Base-by-base conservation (phyloP, 169 alveolate species). In the Babesia sp. region DNA sequence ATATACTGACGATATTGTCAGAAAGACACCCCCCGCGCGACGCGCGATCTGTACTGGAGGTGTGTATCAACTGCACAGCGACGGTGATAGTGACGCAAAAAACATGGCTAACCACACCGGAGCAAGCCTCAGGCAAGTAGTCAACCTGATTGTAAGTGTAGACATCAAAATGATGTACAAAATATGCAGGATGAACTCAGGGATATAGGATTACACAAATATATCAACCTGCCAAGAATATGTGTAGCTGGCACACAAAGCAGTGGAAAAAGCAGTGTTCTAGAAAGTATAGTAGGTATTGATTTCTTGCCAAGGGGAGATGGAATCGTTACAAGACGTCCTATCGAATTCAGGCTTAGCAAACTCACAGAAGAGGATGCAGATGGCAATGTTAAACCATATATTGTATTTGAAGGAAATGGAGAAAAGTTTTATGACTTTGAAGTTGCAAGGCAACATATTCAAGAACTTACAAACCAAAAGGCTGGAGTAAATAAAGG, bases 251-350 rank as follows among this genome's bases (percentile, higher is more conserved):
- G 96, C 3, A 92, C 96, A 6, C 95, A 92, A 58, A 91, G 96
- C 56, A 88, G 94, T 39, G 96, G 96, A 12, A 90, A 90, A 58
- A 81, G 94, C 93, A 80, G 98, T 22, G 98, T 98, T 5, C 90
- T 98, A 22, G 99, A 98, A 86, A 92, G 98, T 5, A 95, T 98
- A 50, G 99, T 96, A 8, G 99, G 99, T 8, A 76, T 97, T 51
- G 99, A 98, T 81, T 96, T 97, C 87, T 82, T 97, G 37, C 99
- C 99, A 2, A 87, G 99, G 63, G 99, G 99, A 20, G 98, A 96
- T 73, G 99, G 99, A 6, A 94, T 96, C 46, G 98, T 96, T n/a
- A 97, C 99, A 5, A 92, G 99, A 58, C 84, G 99, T 36, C 99
- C 99, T n/a, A 91, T 97, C n/a, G 99, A 96, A 77, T 84, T 98